A percentile compares a stretch with the other conserved stretches of the same genome.
phyloP scores from a whole-genome alignment of 2,329 filamentous ascomycete species.

The Fusarium incarnatum region DNA sequence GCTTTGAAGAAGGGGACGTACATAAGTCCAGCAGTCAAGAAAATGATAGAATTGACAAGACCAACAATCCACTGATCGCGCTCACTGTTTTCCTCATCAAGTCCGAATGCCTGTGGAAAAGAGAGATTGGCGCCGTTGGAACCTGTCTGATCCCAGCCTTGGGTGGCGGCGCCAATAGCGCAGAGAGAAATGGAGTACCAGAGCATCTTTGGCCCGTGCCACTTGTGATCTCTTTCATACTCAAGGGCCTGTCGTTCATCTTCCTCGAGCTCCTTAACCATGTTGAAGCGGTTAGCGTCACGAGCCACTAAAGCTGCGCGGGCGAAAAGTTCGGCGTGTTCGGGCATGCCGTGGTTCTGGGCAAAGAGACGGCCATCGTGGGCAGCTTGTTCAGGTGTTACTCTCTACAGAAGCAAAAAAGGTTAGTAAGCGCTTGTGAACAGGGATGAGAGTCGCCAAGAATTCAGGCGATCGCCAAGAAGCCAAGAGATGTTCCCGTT shows the following conservation, averaged over 20 bases:
- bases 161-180: conserved; percentile 66
- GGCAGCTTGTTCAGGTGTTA: conserved; percentile 42
- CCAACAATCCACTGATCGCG: conserved; percentile 58
- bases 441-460: not conserved
- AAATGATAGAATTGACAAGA: conserved; percentile 51
- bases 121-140: conserved; percentile 71
- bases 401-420: conserved; percentile 17
- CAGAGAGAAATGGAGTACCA: conserved; percentile 63
- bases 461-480: not conserved
- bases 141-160: conserved; percentile 74
- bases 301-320: conserved; percentile 54
- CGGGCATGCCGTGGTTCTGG: conserved; percentile 59
- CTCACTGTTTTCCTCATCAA: conserved; percentile 49
- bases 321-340: conserved; percentile 59
- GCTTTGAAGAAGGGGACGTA: conserved; percentile 53
- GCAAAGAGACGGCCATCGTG: conserved; percentile 64
- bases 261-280: conserved; percentile 46
- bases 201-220: conserved; percentile 61
- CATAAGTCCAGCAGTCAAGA: conserved; percentile 65
- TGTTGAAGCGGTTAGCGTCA: conserved; percentile 44
- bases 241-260: conserved; percentile 52
- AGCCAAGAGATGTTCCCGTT: not conserved
- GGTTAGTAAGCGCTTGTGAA: not conserved
- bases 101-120: conserved; percentile 61
- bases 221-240: conserved; percentile 68